A percentile compares a stretch with the other conserved stretches of the same genome.
phyloP scores from a whole-genome alignment of 208 protist species.

The Spongospora subterranea region DNA sequence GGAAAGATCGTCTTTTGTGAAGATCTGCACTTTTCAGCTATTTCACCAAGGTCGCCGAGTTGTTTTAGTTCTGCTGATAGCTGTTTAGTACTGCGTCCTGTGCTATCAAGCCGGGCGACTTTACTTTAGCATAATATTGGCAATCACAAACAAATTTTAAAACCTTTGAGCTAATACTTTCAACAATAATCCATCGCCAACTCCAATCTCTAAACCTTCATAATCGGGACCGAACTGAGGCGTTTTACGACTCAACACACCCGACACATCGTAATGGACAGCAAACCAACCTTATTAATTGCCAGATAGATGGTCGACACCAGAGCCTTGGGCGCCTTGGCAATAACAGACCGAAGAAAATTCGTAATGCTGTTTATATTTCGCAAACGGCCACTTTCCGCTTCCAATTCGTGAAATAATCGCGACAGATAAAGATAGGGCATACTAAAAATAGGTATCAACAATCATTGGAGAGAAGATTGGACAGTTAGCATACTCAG shows the following conservation, averaged over 20 bases:
- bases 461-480: background rate
- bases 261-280: background rate
- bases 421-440: slow-evolving; percentile 43
- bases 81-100: slow-evolving; percentile 22
- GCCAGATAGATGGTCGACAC: slow-evolving; percentile 54
- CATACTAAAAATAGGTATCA: slow-evolving; percentile 35
- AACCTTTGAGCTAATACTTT: slow-evolving; percentile 48
- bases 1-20: slow-evolving; percentile 59
- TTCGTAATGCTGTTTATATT: slow-evolving; percentile 57
- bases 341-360: slow-evolving; percentile 60
- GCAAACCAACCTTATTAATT: slow-evolving; percentile 51
- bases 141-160: background rate
- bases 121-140: background rate
- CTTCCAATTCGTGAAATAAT: slow-evolving; percentile 56
- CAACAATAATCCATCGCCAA: slow-evolving; percentile 19
- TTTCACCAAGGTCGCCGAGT: slow-evolving; percentile 44
- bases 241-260: too few relatives aligned
- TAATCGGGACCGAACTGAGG: slow-evolving; percentile 52
- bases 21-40: slow-evolving; percentile 33
- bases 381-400: background rate
- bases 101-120: background rate
- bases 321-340: slow-evolving; percentile 54
- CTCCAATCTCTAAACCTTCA: slow-evolving; percentile 57
- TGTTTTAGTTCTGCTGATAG: slow-evolving; percentile 44
- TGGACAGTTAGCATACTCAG: background rate